phyloP scores from a whole-genome alignment of 768 basidiomycete genomes.

The Tricholoma terreum region DNA sequence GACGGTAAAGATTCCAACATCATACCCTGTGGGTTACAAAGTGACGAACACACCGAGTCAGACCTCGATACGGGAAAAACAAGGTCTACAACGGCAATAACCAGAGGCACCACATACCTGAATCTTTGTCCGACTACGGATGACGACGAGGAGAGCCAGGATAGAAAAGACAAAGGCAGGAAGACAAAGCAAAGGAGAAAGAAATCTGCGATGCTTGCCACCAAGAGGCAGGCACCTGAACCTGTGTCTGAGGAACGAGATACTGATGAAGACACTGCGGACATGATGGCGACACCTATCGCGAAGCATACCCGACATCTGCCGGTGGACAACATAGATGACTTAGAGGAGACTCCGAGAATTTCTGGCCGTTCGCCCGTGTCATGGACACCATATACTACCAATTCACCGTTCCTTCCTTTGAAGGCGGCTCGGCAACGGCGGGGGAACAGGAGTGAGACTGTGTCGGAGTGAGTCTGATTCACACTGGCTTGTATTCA shows the following conservation, averaged over 20 bases:
- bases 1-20: conserved; percentile 3
- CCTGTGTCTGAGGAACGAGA: not conserved
- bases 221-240: not conserved
- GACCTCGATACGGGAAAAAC: not conserved
- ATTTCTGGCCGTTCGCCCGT: not conserved
- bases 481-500: not conserved
- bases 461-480: not conserved
- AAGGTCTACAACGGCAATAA: not conserved
- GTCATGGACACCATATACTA: not conserved
- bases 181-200: not conserved
- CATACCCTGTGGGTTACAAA: not conserved
- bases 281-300: conserved; percentile 1
- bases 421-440: not conserved
- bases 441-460: not conserved
- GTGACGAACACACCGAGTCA: not conserved
- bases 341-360: conserved; percentile 11
- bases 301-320: not conserved
- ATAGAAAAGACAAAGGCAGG: not conserved
- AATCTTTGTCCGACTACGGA: conserved; percentile 1
- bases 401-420: not conserved
- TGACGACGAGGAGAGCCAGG: not conserved
- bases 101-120: not conserved
- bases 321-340: conserved; percentile 2
- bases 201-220: not conserved
- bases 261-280: not conserved